A percentile compares a stretch with the other conserved stretches of the same genome.
Evolutionary conservation across 2,329 filamentous ascomycete species (phyloP).

Genomic region (Cladophialophora bantiana): DNA sequence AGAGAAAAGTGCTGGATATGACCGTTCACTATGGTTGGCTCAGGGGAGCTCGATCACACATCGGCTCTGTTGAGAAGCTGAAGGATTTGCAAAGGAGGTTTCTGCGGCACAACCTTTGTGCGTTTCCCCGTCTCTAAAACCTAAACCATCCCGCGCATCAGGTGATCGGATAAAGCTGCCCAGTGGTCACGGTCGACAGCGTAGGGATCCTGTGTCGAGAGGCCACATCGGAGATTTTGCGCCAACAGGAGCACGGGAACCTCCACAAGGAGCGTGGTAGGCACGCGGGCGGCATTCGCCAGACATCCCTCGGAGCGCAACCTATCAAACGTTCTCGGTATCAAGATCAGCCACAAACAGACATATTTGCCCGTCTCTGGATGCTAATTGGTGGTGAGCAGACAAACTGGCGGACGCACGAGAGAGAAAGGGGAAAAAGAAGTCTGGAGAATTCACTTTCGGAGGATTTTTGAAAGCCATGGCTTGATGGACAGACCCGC

Average conservation of each 20-base stretch:
- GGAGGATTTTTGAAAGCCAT: slow-evolving; percentile 21
- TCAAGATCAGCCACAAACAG: slow-evolving; percentile 26
- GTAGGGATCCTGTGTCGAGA: slow-evolving; percentile 3
- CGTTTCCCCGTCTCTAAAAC: neutral
- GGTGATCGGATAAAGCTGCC: slow-evolving; percentile 24
- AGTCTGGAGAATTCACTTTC: slow-evolving; percentile 18
- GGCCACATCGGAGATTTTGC: slow-evolving; percentile 15
- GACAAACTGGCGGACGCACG: slow-evolving; percentile 18
- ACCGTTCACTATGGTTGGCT: slow-evolving; percentile 6
- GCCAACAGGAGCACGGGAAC: slow-evolving; percentile 1
- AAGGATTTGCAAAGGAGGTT: neutral
- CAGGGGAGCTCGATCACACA: slow-evolving; percentile 1
- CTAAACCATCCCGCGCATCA: slow-evolving; percentile 15
- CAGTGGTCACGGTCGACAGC: slow-evolving; percentile 1
- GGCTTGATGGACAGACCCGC: neutral
- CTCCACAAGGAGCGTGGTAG: slow-evolving; percentile 2
- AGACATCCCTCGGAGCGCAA: slow-evolving; percentile 12
- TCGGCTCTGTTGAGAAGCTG: neutral
- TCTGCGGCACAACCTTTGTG: neutral
- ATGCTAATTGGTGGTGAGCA: slow-evolving; percentile 22
- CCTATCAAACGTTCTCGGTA: slow-evolving; percentile 24
- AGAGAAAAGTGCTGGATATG: neutral
- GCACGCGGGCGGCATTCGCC: slow-evolving; percentile 12
- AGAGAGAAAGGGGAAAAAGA: slow-evolving; percentile 20
- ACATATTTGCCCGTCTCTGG: slow-evolving; percentile 6